phyloP scores from a whole-genome alignment of 495 filamentous ascomycete species.

The Podospora bellae-mahoneyi region DNA sequence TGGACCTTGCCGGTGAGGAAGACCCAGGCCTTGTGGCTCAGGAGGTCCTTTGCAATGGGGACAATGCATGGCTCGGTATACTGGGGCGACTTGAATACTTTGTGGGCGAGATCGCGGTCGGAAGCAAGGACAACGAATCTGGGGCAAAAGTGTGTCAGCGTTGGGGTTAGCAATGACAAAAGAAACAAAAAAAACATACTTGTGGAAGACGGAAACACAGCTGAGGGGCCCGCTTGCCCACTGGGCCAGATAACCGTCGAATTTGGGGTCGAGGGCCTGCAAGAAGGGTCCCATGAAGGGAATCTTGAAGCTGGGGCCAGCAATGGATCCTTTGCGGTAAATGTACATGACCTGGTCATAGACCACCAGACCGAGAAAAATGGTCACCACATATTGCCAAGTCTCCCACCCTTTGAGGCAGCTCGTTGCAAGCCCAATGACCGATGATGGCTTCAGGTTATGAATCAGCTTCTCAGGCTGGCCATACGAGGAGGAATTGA shows the following conservation, averaged over 20 bases:
- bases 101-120: slow-evolving; percentile 85
- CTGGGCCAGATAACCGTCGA: slow-evolving; percentile 80
- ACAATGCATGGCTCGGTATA: slow-evolving; percentile 94
- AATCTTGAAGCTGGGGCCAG: slow-evolving; percentile 74
- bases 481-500: slow-evolving; percentile 9
- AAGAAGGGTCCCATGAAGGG: slow-evolving; percentile 94
- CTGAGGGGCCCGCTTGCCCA: slow-evolving; percentile 84
- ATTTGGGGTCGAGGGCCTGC: slow-evolving; percentile 80
- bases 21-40: slow-evolving; percentile 86
- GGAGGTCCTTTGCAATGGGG: slow-evolving; percentile 82
- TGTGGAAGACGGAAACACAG: slow-evolving; percentile 96
- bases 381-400: slow-evolving; percentile 22
- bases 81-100: slow-evolving; percentile 86
- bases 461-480: background rate
- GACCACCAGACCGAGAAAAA: slow-evolving; percentile 19
- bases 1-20: slow-evolving; percentile 90
- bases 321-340: slow-evolving; percentile 75
- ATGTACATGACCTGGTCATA: slow-evolving; percentile 69
- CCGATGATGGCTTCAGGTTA: background rate
- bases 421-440: background rate
- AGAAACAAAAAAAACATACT: slow-evolving; percentile 54
- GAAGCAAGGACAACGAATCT: slow-evolving; percentile 96
- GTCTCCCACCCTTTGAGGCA: slow-evolving; percentile 1
- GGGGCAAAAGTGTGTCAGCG: background rate
- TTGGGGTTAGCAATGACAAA: background rate